Base-by-base conservation (phyloP, 148 eudicot species). In the Pouteria glomerata region DNA sequence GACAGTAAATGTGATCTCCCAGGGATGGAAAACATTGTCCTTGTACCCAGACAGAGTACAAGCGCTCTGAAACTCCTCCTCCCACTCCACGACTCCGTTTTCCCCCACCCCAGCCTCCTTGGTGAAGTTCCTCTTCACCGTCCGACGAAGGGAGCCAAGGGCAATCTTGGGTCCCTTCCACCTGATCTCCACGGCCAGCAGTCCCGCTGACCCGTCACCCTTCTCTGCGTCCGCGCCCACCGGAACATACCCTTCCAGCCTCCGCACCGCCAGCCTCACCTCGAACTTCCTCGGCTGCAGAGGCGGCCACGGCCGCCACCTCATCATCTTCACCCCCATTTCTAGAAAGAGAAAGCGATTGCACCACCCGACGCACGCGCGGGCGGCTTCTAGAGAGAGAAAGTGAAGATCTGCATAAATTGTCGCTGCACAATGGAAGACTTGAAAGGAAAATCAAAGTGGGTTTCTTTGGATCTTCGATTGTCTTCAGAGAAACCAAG, bases 271-370 rank as follows among this genome's bases (percentile, higher is more conserved):
- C 21, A 93, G 61, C 39, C 74, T 88, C 45, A 93, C 98, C 79
- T 88, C 92, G 63, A 62, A 87, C 74, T 93, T 93, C 35, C 55
- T 90, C 15, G 92, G 74, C 37, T 69, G 29, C 45, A 84, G 71
- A 37, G 96, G 86, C 60, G 89, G 88, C 88, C 89, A 87, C 8
- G 93, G 96, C 57, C 90, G 69, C 95, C 95, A 88, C 65, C 78
- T 88, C 84, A 90, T 86, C 89, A 88, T 88, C 80, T 85, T 87
- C 83, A 81, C 94, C 78, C 84, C 94, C 90, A 89, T 92, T 76
- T 55, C 27, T 73, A 3, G n/a, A 31, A 29, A 15, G 57, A 35
- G 8, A 39, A n/a, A n/a, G n/a, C n/a, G n/a, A n/a, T n/a, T n/a
- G n/a, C n/a, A n/a, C n/a, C n/a, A n/a, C n/a, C n/a, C n/a, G n/a